Percentiles rank a stretch among this genome's conserved stretches.
Conservation (phyloP, 176 grass and related monocot genomes). For the Raddia distichophylla region DNA sequence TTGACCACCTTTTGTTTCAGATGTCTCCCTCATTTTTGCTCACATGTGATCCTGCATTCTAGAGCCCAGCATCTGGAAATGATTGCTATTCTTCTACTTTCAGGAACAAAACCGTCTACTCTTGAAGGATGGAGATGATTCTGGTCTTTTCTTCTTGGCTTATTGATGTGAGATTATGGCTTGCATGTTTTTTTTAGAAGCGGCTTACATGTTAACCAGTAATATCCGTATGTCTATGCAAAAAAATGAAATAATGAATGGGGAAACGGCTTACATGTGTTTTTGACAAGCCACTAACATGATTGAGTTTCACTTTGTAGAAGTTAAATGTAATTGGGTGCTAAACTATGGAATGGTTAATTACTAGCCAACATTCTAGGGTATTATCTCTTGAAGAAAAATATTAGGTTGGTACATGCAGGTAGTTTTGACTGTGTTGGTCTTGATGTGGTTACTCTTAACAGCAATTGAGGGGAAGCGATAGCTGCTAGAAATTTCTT, state of each 20-base stretch:
- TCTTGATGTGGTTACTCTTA: background rate
- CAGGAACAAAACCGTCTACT: background rate
- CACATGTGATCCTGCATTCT: constrained; percentile 26
- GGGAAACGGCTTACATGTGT: background rate
- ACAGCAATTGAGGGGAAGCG: no score
- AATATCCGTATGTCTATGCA: background rate
- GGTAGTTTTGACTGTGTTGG: background rate
- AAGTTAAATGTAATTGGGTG: background rate
- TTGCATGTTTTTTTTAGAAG: background rate
- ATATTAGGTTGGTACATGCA: background rate
- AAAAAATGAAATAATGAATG: background rate
- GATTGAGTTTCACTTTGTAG: background rate
- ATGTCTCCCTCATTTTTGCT: constrained; percentile 6
- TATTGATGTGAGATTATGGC: background rate
- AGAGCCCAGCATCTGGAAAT: constrained; percentile 4
- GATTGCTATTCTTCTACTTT: background rate
- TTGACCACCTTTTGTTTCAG: constrained; percentile 19
- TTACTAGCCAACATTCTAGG: background rate
- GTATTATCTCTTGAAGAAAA: constrained; percentile 5
- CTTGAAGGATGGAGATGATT: constrained; percentile 19
- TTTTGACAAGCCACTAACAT: background rate
- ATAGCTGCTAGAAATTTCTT: no score
- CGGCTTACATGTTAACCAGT: background rate
- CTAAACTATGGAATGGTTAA: background rate
- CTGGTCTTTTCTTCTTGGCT: background rate